phyloP scores from a whole-genome alignment of 345 rosid genomes.

The Boechera divaricarpa region DNA sequence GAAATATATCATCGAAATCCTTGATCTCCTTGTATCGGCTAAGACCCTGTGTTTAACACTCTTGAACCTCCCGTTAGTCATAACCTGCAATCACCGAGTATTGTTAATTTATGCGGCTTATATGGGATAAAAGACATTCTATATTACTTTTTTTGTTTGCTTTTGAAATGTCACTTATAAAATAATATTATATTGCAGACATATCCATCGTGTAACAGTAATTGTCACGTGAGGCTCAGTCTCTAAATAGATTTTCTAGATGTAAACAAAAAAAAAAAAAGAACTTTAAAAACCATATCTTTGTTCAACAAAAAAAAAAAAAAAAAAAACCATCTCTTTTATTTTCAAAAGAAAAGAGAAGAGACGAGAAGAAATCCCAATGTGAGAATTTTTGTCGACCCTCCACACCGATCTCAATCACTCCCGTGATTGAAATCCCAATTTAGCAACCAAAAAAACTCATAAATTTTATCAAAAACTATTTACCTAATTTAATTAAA shows the following conservation, averaged over 20 bases:
- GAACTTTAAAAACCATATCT: background rate
- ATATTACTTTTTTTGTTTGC: background rate
- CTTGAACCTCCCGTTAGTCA: constrained; percentile 86
- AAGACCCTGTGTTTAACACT: constrained; percentile 93
- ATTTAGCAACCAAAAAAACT: background rate
- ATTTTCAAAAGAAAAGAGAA: background rate
- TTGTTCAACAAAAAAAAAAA: background rate
- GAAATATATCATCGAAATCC: constrained; percentile 88
- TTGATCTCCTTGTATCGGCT: constrained; percentile 61
- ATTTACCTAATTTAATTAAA: background rate
- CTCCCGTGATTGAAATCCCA: background rate
- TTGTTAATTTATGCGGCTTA: background rate
- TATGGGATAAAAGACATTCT: background rate
- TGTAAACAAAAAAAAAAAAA: constrained; percentile 20
- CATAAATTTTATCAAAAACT: background rate
- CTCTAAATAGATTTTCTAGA: constrained; percentile 29
- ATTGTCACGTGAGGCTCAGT: constrained; percentile 36
- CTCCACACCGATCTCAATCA: constrained; percentile 21
- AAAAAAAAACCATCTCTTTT: background rate
- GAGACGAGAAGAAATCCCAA: constrained; percentile 17
- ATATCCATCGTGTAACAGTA: constrained; percentile 27
- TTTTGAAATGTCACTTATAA: constrained; percentile 16
- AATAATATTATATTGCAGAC: constrained; percentile 13
- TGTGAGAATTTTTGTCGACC: constrained; percentile 35
- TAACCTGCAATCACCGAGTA: constrained; percentile 56